A percentile compares a stretch with the other conserved stretches of the same genome.
Conservation (phyloP, 345 rosid genomes). For the Corchorus capsularis region DNA sequence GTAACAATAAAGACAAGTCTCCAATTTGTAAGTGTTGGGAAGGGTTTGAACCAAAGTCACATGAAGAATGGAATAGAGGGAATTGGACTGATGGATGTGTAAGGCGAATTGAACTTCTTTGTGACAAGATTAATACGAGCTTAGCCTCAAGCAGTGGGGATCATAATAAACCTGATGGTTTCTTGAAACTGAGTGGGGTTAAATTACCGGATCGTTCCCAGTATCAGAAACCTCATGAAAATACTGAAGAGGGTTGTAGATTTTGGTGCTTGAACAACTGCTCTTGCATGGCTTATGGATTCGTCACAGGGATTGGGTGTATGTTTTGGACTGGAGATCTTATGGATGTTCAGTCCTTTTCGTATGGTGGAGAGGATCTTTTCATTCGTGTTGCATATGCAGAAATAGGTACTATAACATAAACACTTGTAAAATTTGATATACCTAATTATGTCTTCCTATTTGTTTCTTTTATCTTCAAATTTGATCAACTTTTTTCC, state of each 20-base stretch:
- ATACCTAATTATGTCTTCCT: too few relatives aligned
- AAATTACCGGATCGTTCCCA: constrained; percentile 49
- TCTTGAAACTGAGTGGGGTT: constrained; percentile 31
- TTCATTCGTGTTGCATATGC: constrained; percentile 44
- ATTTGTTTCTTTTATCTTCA: not conserved
- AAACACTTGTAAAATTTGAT: not conserved
- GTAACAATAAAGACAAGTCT: constrained; percentile 8
- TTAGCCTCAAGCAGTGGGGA: constrained; percentile 19
- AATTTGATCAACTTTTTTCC: not conserved
- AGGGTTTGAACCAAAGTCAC: constrained; percentile 37
- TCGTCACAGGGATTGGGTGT: constrained; percentile 44
- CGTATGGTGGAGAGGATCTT: constrained; percentile 35
- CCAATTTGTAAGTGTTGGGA: constrained; percentile 34
- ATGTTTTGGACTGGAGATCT: constrained; percentile 47
- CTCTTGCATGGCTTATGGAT: constrained; percentile 48
- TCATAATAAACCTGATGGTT: constrained; percentile 35
- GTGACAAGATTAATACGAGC: constrained; percentile 36
- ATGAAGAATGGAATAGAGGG: constrained; percentile 31
- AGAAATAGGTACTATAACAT: constrained; percentile 27
- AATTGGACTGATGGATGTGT: constrained; percentile 55
- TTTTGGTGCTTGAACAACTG: constrained; percentile 43
- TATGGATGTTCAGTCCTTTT: constrained; percentile 37
- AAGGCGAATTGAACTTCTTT: constrained; percentile 35
- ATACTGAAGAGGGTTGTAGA: constrained; percentile 27
- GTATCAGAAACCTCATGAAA: not conserved